Conservation (phyloP, 495 filamentous ascomycete genomes). For the Diplogelasinospora grovesii region DNA sequence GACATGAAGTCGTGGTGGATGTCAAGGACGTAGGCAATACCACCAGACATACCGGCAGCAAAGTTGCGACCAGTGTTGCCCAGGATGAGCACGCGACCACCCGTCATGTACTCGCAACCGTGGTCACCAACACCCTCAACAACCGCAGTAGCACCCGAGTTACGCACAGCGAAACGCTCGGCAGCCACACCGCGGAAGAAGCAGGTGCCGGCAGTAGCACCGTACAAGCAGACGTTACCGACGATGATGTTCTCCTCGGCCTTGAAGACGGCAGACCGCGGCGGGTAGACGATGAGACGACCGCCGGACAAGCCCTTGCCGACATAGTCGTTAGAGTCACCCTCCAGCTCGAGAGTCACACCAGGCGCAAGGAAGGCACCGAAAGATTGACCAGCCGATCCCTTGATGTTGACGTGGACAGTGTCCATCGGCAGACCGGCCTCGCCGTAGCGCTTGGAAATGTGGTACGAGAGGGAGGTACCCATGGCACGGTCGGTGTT, state of each 20-base stretch:
- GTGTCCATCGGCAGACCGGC: slow-evolving; percentile 88
- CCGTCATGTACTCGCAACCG: slow-evolving; percentile 99
- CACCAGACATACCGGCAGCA: slow-evolving; percentile 98
- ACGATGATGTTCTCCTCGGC: slow-evolving; percentile 97
- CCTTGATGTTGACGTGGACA: slow-evolving; percentile 95
- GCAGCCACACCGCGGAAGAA: slow-evolving; percentile 98
- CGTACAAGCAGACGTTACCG: slow-evolving; percentile 96
- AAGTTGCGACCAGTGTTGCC: slow-evolving; percentile 98
- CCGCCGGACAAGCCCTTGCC: slow-evolving; percentile 97
- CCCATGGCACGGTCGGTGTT: slow-evolving; percentile 96
- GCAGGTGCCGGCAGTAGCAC: slow-evolving; percentile 85
- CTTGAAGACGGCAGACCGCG: slow-evolving; percentile 88
- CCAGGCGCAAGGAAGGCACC: slow-evolving; percentile 93
- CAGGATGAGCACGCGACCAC: slow-evolving; percentile 84
- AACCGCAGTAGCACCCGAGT: slow-evolving; percentile 93
- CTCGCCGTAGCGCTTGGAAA: slow-evolving; percentile 89
- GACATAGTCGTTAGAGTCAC: slow-evolving; percentile 97
- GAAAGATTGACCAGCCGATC: slow-evolving; percentile 98
- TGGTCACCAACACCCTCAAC: slow-evolving; percentile 98
- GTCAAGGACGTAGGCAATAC: slow-evolving; percentile 95
- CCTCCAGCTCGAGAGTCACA: slow-evolving; percentile 94
- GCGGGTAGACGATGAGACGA: slow-evolving; percentile 92
- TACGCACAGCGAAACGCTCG: slow-evolving; percentile 96
- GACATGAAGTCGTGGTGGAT: slow-evolving; percentile 85
- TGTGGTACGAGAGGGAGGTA: slow-evolving; percentile 92